Base-by-base conservation (phyloP, 148 eudicot genomes). In the Nyssa sinensis region DNA sequence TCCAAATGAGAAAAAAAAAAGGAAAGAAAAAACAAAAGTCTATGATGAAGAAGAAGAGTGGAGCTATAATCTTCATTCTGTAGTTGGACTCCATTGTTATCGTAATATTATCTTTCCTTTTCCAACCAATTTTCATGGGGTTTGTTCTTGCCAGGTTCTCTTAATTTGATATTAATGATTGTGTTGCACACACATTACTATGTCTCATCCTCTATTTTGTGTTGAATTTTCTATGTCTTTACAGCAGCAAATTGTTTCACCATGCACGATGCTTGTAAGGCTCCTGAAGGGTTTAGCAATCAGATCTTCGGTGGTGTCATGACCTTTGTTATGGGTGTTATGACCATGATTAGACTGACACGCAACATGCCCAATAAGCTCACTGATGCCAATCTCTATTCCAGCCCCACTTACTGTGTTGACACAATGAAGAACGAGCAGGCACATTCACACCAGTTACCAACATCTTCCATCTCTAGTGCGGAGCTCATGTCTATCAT, bases 291-390 rank as follows among this genome's bases (percentile, higher is more conserved):
- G 53, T 17, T 81, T 5, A 84, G 87, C 72, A 84, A 80, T 75
- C 90, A 86, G 57, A 47, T 89, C 16, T 75, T 91, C 21, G 83
- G 88, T 0, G 94, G 98, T 23, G 75, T 93, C 41, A 87, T 96
- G 93, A 81, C 94, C 23, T 75, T 93, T n/a, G 80, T 91, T 1
- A 93, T 93, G 99, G 97, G 97, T 1, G 73, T 93, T 8, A 82
- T 88, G 28, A 85, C 99, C 19, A 86, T 96, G 98, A 83, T 93
- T 39, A 82, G 91, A 16, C 30, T 96, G 85, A 89, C 93, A 24
- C 80, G 89, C 2, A 87, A 88, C 89, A 87, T 96, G 94, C 97
- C 97, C 3, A 89, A 76, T 81, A 92, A 78, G 85, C 82, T 90
- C 30, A 89, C 90, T 6, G 88, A 88, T 79, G 88, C 97, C 25